Evolutionary conservation across 257 asterid genomes (phyloP).

Genomic region (Fraxinus anomala): DNA sequence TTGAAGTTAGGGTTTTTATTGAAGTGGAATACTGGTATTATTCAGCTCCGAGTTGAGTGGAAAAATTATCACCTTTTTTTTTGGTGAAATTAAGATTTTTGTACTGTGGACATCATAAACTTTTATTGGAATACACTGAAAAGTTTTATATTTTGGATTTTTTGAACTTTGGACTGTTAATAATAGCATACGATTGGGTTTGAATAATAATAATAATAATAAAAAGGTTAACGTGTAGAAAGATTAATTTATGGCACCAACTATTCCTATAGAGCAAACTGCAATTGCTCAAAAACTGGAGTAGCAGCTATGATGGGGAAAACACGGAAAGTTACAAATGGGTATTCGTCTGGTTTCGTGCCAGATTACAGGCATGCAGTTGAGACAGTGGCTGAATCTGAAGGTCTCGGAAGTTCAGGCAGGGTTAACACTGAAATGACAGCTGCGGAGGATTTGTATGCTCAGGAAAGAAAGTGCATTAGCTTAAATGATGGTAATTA

Average conservation of each 20-base stretch:
- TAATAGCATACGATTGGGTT: constrained; percentile 23
- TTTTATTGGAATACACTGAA: background rate
- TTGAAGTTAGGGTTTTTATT: constrained; percentile 32
- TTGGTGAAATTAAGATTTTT: constrained; percentile 26
- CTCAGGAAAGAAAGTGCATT: constrained; percentile 37
- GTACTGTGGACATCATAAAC: constrained; percentile 8
- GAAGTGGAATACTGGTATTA: constrained; percentile 5
- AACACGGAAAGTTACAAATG: constrained; percentile 61
- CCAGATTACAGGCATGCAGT: constrained; percentile 64
- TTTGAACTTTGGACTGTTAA: background rate
- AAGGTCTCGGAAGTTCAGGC: constrained; percentile 56
- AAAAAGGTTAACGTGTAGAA: constrained; percentile 40
- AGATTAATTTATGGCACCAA: constrained; percentile 59
- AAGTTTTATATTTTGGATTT: background rate
- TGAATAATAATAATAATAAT: constrained; percentile 3
- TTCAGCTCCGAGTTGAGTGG: constrained; percentile 27
- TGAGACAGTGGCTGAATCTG: constrained; percentile 73
- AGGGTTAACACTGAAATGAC: constrained; percentile 45
- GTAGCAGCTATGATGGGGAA: constrained; percentile 60
- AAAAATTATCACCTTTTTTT: constrained; percentile 23
- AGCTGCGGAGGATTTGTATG: constrained; percentile 44
- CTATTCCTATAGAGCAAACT: constrained; percentile 57
- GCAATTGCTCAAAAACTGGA: constrained; percentile 36
- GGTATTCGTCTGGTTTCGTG: constrained; percentile 51
- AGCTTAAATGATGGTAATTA: constrained; percentile 44